These are phyloP conservation scores for Kwoniella bestiolae DNA, from an alignment of 768 basidiomycete genomes.

Conservation along the genomic window DNA sequence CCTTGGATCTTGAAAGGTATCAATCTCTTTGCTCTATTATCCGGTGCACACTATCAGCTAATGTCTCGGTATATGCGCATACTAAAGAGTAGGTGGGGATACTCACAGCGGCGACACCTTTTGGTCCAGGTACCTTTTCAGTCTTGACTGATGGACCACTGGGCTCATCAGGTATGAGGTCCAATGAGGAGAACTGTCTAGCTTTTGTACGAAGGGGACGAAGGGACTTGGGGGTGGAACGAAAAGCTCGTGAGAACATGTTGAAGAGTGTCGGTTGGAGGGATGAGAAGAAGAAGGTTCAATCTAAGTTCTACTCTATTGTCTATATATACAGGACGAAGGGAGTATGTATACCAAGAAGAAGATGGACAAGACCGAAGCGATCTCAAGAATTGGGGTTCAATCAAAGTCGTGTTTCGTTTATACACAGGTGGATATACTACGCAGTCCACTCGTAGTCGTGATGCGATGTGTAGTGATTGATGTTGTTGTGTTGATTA, in stretches of 20 bases:
- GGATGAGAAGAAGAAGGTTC: not conserved
- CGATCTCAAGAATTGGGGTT: not conserved
- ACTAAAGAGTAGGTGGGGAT: too few species aligned
- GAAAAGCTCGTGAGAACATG: slow-evolving; percentile 15
- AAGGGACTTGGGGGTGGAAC: not conserved
- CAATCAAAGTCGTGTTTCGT: not conserved
- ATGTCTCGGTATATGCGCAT: too few species aligned
- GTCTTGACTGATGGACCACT: slow-evolving; percentile 22
- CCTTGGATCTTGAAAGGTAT: slow-evolving; percentile 48
- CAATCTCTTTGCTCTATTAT: slow-evolving; percentile 34
- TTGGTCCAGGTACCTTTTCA: slow-evolving; percentile 23
- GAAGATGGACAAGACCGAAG: not conserved
- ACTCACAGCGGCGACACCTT: slow-evolving; percentile 19
- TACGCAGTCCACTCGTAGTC: not conserved
- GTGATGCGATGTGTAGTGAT: not conserved
- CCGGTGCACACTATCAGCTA: not conserved
- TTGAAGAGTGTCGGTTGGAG: not conserved
- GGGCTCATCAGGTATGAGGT: slow-evolving; percentile 22
- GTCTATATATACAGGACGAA: not conserved
- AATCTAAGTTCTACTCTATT: not conserved
- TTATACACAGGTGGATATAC: not conserved
- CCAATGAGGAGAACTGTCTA: slow-evolving; percentile 16
- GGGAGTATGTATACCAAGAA: not conserved
- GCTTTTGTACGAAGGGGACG: not conserved
- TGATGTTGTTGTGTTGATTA: not conserved